Base-by-base conservation (phyloP, 768 basidiomycete genomes). In the Gautieria morchelliformis region DNA sequence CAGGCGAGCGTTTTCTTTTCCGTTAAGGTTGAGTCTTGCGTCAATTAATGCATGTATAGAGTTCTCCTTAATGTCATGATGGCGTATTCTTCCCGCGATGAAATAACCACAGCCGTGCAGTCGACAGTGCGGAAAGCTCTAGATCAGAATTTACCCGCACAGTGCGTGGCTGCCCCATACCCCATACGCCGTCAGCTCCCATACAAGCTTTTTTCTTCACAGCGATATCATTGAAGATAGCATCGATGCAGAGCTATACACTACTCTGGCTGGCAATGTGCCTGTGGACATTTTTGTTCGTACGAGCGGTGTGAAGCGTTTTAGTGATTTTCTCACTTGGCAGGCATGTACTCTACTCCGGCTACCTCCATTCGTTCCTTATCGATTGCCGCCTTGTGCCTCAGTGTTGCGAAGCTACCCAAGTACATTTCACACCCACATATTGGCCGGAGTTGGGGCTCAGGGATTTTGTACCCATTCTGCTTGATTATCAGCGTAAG, bases 401-500 rank as follows among this genome's bases (percentile, higher is more conserved):
- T 8, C 64, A 96, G 91, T 84, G 84, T 60, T 85, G 78, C 53
- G 85, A 94, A 64, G 69, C 87, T 61, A 91, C 92, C 0, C 91
- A 94, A 62, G 70, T 99, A 9, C 91, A 97, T 65, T 93, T 96
- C 68, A 78, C 83, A 19, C 72, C 81, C 14, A 80, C 82, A 0
- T 93, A 86, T 65, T 99, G 96, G 96, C 96, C 96, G 0, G 86
- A 93, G 55, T 95, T 96, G 65, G 89, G 93, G 5, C 66, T 97
- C 2, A 75, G 80, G 56, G 89, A 98, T 62, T 82, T 99, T 63
- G 68, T 96, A 22, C 91, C 93, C 1, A 83, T 98, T 52, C 70
- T 99, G 19, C 74, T 98, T 44, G 85, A 89, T 53, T 98, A 85
- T 70, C 95, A 99, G 68, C 80, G 82, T 47, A 88, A 87, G 67